phyloP scores from a whole-genome alignment of 805 yeast species.

The Lachancea quebecensis region DNA sequence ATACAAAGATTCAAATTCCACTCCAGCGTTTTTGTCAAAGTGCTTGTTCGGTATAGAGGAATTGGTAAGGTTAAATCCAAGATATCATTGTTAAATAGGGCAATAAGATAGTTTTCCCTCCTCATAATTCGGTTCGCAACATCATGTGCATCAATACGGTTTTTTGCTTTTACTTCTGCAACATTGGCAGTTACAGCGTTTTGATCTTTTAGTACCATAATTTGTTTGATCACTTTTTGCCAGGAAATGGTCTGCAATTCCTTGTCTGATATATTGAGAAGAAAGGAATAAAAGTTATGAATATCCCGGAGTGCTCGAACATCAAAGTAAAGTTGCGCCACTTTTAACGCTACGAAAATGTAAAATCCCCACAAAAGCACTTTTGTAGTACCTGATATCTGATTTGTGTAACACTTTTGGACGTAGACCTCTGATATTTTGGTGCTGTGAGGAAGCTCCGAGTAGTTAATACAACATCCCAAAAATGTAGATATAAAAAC shows the following conservation, averaged over 20 bases:
- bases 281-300: conserved; percentile 63
- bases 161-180: conserved; percentile 59
- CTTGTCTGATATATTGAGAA: conserved; percentile 65
- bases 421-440: conserved; percentile 33
- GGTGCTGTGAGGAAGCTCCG: conserved; percentile 33
- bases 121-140: conserved; percentile 96
- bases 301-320: conserved; percentile 65
- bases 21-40: conserved; percentile 79
- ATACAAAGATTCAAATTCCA: conserved; percentile 91
- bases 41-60: conserved; percentile 37
- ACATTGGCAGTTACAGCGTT: conserved; percentile 52
- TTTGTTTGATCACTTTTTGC: conserved; percentile 73
- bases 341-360: conserved; percentile 44
- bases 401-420: conserved; percentile 32
- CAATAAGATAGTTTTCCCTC: conserved; percentile 88
- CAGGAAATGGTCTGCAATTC: conserved; percentile 92
- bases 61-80: conserved; percentile 58
- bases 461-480: conserved; percentile 72
- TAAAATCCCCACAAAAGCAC: conserved; percentile 57
- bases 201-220: conserved; percentile 70
- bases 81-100: conserved; percentile 72
- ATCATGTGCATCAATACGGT: conserved; percentile 81
- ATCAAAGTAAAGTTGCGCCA: conserved; percentile 53
- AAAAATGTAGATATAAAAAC: conserved; percentile 72
- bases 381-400: conserved; percentile 48